These are phyloP conservation scores for Pholiota conissans DNA, from an alignment of 768 basidiomycete genomes.

Conservation along the genomic window DNA sequence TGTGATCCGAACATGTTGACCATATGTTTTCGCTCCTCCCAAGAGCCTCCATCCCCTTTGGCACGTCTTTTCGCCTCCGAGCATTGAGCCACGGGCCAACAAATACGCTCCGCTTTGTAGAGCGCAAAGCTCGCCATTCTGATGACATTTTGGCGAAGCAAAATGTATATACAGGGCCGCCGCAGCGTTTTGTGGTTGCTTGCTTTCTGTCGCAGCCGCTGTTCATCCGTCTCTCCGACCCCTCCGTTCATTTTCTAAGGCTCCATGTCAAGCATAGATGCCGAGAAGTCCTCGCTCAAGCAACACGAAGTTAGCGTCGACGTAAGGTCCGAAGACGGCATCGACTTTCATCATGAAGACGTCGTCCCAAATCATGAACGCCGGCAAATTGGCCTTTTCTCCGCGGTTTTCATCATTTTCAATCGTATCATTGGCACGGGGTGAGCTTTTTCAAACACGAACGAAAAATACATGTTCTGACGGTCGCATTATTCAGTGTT, in stretches of 20 bases:
- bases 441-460: conserved; percentile 22
- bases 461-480: no score
- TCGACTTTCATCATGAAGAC: conserved; percentile 9
- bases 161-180: background rate
- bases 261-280: background rate
- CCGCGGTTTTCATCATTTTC: conserved; percentile 42
- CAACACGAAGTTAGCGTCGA: background rate
- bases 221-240: background rate
- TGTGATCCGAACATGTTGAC: background rate
- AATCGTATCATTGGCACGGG: conserved; percentile 45
- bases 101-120: conserved; percentile 2
- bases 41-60: background rate
- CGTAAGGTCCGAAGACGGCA: background rate
- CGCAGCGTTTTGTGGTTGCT: background rate
- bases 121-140: conserved; percentile 10
- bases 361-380: conserved; percentile 7
- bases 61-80: background rate
- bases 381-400: conserved; percentile 23
- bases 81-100: background rate
- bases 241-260: background rate
- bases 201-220: background rate
- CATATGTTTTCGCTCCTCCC: background rate
- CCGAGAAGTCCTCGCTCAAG: conserved; percentile 1
- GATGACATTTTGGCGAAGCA: conserved; percentile 1
- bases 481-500: no score